Conservation (phyloP, 176 grass and related monocot genomes). For the Oryza coarctata region DNA sequence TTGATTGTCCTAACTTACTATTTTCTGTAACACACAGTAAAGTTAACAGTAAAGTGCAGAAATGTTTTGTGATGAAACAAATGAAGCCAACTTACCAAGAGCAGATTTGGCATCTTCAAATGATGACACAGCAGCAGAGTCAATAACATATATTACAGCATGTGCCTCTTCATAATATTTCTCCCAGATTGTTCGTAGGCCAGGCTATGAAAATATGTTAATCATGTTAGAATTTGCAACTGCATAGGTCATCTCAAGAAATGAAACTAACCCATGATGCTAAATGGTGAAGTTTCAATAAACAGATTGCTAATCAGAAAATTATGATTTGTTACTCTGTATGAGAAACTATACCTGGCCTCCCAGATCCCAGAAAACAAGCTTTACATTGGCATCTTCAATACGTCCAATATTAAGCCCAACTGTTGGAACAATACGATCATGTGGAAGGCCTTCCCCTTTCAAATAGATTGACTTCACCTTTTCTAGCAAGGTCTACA, state of each 20-base stretch:
- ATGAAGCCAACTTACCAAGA: constrained; percentile 62
- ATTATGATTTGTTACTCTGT: not conserved
- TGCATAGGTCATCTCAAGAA: not conserved
- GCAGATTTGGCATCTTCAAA: constrained; percentile 94
- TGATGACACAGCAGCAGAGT: constrained; percentile 73
- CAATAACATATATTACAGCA: constrained; percentile 94
- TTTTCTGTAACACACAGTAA: constrained; percentile 18
- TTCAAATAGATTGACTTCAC: constrained; percentile 86
- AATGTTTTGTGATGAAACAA: constrained; percentile 29
- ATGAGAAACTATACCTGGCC: constrained; percentile 73
- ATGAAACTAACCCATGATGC: not conserved
- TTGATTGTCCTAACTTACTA: constrained; percentile 7
- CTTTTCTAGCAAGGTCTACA: constrained; percentile 95
- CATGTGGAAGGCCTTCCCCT: constrained; percentile 69
- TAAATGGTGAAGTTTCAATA: not conserved
- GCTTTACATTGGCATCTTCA: constrained; percentile 86
- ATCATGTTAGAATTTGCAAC: constrained; percentile 4
- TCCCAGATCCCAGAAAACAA: constrained; percentile 99
- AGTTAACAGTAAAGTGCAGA: not conserved
- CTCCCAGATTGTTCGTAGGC: constrained; percentile 96
- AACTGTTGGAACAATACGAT: constrained; percentile 93
- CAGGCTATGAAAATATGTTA: constrained; percentile 55
- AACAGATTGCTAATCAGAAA: not conserved
- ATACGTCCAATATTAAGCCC: constrained; percentile 95
- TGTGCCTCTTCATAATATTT: constrained; percentile 99